Evolutionary conservation across 202 grass and related monocot genomes (phyloP), one percentile per base, ranked within the genome.

Genomic region (Setaria italica): DNA sequence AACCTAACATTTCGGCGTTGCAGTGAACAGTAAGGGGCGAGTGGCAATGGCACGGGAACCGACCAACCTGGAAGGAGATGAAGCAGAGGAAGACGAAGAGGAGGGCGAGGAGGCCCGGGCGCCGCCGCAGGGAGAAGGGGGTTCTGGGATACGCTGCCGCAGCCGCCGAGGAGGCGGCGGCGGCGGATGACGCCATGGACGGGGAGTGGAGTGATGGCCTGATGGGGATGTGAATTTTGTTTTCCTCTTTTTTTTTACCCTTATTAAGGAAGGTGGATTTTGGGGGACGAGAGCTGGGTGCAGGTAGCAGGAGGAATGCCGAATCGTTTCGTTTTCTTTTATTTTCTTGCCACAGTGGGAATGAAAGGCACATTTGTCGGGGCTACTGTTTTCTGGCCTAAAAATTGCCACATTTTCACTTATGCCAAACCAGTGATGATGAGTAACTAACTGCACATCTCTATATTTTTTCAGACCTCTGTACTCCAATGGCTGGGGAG

Each of bases 11-110:
- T 79, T 57, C 12, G 60, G 10, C 53, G 9, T 80, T 21, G 80
- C 51, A 15, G 84, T 41, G 79, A 67, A 50, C 21, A 25, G 55
- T 21, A 35, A 45, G 8, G n/a, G 42, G 12, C 15, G 74, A 50
- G 81, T 7, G 58, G n/a, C 29, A 13, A 74, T 13, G 59, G 43
- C 49, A 20, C 5, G 46, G 34, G 67, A 1, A 9, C 47, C 35
- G 42, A 45, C 42, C 42, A 43, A 85, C 89, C 89, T 87, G 85
- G 80, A 90, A 80, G 45, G 85, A 80, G 81, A 87, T 62, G 79
- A 91, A 83, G 67, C 65, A 50, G 67, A 91, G 67, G 67, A 90
- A 34, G 33, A 71, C 2, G 59, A 87, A 20, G 72, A 89, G 43
- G 60, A 90, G 34, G 13, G 55, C 35, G 17, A 90, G 29, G 54